These are phyloP conservation scores for Isatis lusitanica DNA, from an alignment of 441 rosid genomes.

Conservation along the genomic window DNA sequence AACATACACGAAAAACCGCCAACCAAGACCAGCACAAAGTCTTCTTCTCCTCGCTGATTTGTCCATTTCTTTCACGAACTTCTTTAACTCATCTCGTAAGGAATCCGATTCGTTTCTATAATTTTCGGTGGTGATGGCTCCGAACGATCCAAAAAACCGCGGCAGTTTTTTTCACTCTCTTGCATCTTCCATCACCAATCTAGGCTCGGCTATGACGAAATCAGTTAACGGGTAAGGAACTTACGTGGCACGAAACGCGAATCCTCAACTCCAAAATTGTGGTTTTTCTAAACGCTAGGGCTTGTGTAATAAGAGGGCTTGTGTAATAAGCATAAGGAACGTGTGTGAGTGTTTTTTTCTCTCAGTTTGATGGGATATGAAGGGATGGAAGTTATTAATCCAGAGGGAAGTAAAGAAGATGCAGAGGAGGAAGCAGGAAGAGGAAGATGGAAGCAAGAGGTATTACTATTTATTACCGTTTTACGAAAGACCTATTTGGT, in stretches of 20 bases:
- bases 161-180: conserved; percentile 56
- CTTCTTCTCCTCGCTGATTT: background rate
- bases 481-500: no score
- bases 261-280: background rate
- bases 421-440: conserved; percentile 86
- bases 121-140: conserved; percentile 43
- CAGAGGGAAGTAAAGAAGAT: conserved; percentile 89
- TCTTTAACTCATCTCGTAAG: background rate
- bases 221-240: conserved; percentile 67
- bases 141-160: conserved; percentile 57
- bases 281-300: background rate
- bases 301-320: background rate
- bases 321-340: no score
- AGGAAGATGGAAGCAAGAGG: conserved; percentile 98
- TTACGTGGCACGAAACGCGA: background rate
- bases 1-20: background rate
- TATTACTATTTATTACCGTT: background rate
- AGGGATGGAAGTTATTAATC: conserved; percentile 86
- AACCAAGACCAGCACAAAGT: conserved; percentile 2
- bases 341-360: background rate
- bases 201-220: conserved; percentile 63
- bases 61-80: background rate
- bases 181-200: conserved; percentile 56
- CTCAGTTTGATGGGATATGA: conserved; percentile 77
- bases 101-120: no score